Base-by-base conservation (phyloP, 2,329 filamentous ascomycete species). In the Cytospora mali region DNA sequence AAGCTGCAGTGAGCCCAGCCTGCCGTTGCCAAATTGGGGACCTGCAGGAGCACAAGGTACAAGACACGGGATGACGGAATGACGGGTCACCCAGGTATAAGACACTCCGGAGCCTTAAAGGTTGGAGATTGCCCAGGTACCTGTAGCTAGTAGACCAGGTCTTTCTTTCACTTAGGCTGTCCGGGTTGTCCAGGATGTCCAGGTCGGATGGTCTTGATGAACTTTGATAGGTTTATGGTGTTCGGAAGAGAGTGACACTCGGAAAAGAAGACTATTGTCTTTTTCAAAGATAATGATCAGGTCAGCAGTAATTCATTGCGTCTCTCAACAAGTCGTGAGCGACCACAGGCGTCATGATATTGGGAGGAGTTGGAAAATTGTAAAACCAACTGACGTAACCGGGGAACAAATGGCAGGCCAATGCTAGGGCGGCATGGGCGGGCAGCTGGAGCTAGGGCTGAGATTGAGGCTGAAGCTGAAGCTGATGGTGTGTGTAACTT, bases 331-430 rank as follows among this genome's bases (percentile, higher is more conserved):
- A 31, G 4, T 18, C 14, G 14, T 13, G 9, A 16, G 18, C 23
- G 4, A n/a, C 11, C n/a, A n/a, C n/a, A n/a, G 27, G 51, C 51
- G n/a, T 6, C 27, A 48, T n/a, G 28, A n/a, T 23, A 29, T 48
- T 33, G 27, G 29, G 11, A n/a, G 29, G 21, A 51, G 49, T n/a
- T 31, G 33, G n/a, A 31, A 51, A 46, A 33, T 33, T 10, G 49
- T 10, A 28, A 29, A 31, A 52, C 57, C 23, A 39, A 60, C 50
- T 60, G 57, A 60, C 57, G 57, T 60, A 60, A 48, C 57, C 49
- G 18, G 16, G 57, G 25, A 33, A 48, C 25, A 52, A 4, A 23
- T 11, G 49, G 29, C 27, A 27, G 50, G 39, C 42, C 42, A 10
- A 46, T 21, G 18, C 39, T 42, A 10, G 39, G 18, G 42, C 35